A percentile compares a stretch with the other conserved stretches of the same genome.
Conservation (phyloP, 495 filamentous ascomycete genomes). For the Hypomontagnella monticulosa region DNA sequence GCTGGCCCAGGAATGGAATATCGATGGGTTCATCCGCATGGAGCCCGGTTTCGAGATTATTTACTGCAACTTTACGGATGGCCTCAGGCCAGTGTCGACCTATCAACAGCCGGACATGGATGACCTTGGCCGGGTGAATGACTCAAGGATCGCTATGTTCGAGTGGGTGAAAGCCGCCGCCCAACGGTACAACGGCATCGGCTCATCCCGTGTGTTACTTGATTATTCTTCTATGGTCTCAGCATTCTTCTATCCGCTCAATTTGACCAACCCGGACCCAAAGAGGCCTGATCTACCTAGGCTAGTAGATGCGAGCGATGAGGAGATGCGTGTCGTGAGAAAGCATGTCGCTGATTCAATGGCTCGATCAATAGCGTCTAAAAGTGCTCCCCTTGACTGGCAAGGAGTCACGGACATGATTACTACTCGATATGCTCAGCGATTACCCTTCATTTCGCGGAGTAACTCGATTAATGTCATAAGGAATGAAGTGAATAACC, state of each 20-base stretch:
- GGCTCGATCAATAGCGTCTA: slow-evolving; percentile 17
- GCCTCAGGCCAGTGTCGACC: slow-evolving; percentile 36
- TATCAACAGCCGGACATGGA: slow-evolving; percentile 7
- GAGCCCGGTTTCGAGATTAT: slow-evolving; percentile 77
- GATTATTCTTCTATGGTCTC: slow-evolving; percentile 71
- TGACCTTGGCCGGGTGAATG: slow-evolving; percentile 4
- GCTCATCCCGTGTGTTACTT: slow-evolving; percentile 60
- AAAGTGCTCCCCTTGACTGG: slow-evolving; percentile 59
- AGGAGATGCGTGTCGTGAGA: slow-evolving; percentile 54
- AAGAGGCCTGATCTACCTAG: slow-evolving; percentile 56
- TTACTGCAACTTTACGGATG: slow-evolving; percentile 65
- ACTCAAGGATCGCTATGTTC: slow-evolving; percentile 22
- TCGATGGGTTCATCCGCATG: slow-evolving; percentile 72
- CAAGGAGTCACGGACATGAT: slow-evolving; percentile 70
- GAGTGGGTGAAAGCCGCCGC: slow-evolving; percentile 57
- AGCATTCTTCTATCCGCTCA: slow-evolving; percentile 63
- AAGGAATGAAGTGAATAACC: slow-evolving; percentile 54
- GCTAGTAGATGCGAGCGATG: slow-evolving; percentile 49
- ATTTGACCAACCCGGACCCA: slow-evolving; percentile 61
- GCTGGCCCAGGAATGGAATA: slow-evolving; percentile 59
- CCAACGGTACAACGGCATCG: slow-evolving; percentile 68
- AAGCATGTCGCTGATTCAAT: slow-evolving; percentile 55
- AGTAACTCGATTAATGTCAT: slow-evolving; percentile 48
- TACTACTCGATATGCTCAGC: slow-evolving; percentile 63
- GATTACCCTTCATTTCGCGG: slow-evolving; percentile 59